phyloP scores from a whole-genome alignment of 1,139 yeast species.

The Yamadazyma jaroonii region DNA sequence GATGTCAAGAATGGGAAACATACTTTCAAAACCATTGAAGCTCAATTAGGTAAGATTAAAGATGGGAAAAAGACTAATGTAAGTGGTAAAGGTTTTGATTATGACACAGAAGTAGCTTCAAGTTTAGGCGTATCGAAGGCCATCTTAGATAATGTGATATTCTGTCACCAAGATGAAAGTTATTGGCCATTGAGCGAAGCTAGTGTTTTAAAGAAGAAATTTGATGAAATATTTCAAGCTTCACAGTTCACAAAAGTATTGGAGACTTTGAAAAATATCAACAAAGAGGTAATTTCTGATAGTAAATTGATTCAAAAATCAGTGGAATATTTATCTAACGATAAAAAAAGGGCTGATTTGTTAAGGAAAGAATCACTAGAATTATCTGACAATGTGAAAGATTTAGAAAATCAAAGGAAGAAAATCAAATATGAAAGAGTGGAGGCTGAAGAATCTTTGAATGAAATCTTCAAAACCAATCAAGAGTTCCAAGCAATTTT shows the following conservation, averaged over 20 bases:
- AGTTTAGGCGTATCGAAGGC: slow-evolving; percentile 88
- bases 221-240: slow-evolving; percentile 96
- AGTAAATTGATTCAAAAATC: slow-evolving; percentile 74
- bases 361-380: slow-evolving; percentile 48
- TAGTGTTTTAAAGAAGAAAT: slow-evolving; percentile 78
- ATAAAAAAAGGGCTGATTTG: slow-evolving; percentile 68
- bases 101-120: slow-evolving; percentile 78
- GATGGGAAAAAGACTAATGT: slow-evolving; percentile 70
- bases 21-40: slow-evolving; percentile 88
- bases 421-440: slow-evolving; percentile 49
- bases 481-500: slow-evolving; percentile 78
- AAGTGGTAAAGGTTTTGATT: slow-evolving; percentile 80
- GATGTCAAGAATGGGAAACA: slow-evolving; percentile 51
- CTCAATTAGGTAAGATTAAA: slow-evolving; percentile 70
- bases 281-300: slow-evolving; percentile 75
- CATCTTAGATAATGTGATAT: slow-evolving; percentile 85
- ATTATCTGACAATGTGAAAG: slow-evolving; percentile 43
- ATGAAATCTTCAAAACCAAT: slow-evolving; percentile 66
- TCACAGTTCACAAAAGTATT: slow-evolving; percentile 88
- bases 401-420: slow-evolving; percentile 49
- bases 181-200: slow-evolving; percentile 97
- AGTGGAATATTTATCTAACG: slow-evolving; percentile 71
- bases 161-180: slow-evolving; percentile 97
- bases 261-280: slow-evolving; percentile 70
- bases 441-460: slow-evolving; percentile 55